These are phyloP conservation scores for Poa annua DNA, from an alignment of 176 grass and related monocot species.

Conservation along the genomic window DNA sequence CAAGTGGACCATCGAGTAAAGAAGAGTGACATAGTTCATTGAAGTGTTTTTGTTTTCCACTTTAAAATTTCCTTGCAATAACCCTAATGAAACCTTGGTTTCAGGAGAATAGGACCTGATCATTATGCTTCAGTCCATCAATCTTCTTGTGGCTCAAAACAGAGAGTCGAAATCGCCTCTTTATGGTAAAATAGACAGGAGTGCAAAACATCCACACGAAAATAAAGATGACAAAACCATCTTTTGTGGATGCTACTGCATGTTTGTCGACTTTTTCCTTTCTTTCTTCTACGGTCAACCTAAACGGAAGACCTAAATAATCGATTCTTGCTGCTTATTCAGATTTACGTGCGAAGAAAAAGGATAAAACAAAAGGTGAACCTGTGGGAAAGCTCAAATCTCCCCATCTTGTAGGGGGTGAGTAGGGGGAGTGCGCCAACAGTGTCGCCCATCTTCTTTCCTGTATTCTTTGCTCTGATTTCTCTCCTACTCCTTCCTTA, in stretches of 20 bases:
- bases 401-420: slow-evolving; percentile 62
- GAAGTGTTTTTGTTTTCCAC: too few relatives aligned
- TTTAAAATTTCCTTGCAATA: neutral
- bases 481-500: too few relatives aligned
- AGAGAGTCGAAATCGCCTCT: neutral
- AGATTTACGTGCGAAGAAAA: neutral
- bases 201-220: neutral
- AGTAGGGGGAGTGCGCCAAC: slow-evolving; percentile 39
- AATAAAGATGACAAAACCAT: neutral
- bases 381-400: slow-evolving; percentile 48
- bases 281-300: neutral
- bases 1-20: slow-evolving; percentile 24
- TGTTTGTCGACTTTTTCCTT: neutral
- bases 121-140: neutral
- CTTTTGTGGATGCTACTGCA: neutral
- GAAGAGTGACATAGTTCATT: neutral
- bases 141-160: neutral
- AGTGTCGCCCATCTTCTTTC: too few relatives aligned
- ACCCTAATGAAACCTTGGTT: neutral
- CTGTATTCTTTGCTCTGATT: too few relatives aligned
- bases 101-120: neutral
- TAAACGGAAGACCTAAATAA: neutral
- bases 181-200: neutral
- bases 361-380: neutral
- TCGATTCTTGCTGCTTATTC: neutral